Evolutionary conservation across 768 basidiomycete species (phyloP).

Genomic region (Suillus bovinus): DNA sequence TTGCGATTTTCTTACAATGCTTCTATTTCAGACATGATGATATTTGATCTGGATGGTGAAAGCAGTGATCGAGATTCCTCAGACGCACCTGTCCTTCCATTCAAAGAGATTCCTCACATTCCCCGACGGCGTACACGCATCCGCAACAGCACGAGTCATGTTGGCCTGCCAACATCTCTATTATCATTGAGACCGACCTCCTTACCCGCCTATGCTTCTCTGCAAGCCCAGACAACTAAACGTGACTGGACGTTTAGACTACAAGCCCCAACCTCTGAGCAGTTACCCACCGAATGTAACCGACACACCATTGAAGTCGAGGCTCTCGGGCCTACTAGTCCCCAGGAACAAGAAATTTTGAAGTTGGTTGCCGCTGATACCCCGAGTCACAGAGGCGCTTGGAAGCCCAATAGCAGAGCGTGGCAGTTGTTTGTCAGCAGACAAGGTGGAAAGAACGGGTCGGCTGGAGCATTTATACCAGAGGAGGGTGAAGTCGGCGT

Average conservation of each 20-base stretch:
- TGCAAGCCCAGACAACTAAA: slow-evolving; percentile 34
- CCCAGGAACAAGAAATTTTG: slow-evolving; percentile 53
- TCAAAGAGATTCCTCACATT: slow-evolving; percentile 29
- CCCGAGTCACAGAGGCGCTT: slow-evolving; percentile 71
- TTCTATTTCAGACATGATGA: slow-evolving; percentile 52
- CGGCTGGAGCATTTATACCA: slow-evolving; percentile 33
- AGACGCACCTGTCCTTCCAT: slow-evolving; percentile 37
- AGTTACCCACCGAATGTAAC: slow-evolving; percentile 13
- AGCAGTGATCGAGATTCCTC: slow-evolving; percentile 31
- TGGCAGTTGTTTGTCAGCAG: slow-evolving; percentile 60
- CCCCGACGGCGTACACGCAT: slow-evolving; percentile 26
- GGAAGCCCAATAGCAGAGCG: slow-evolving; percentile 62
- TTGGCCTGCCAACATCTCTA: slow-evolving; percentile 56
- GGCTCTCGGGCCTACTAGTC: slow-evolving; percentile 29
- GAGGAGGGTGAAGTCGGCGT: slow-evolving; percentile 37
- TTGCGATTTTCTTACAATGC: background rate
- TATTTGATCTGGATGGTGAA: slow-evolving; percentile 72
- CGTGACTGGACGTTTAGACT: slow-evolving; percentile 1
- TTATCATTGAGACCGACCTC: slow-evolving; percentile 64
- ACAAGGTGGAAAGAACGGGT: slow-evolving; percentile 24
- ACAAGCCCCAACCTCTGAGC: slow-evolving; percentile 5
- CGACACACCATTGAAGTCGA: slow-evolving; percentile 7
- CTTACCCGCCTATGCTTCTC: slow-evolving; percentile 64
- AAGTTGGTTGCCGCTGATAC: slow-evolving; percentile 67
- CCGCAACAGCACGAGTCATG: slow-evolving; percentile 29